These are phyloP conservation scores for Exophiala alcalophila DNA, from an alignment of 2,329 filamentous ascomycete species.

Conservation along the genomic window DNA sequence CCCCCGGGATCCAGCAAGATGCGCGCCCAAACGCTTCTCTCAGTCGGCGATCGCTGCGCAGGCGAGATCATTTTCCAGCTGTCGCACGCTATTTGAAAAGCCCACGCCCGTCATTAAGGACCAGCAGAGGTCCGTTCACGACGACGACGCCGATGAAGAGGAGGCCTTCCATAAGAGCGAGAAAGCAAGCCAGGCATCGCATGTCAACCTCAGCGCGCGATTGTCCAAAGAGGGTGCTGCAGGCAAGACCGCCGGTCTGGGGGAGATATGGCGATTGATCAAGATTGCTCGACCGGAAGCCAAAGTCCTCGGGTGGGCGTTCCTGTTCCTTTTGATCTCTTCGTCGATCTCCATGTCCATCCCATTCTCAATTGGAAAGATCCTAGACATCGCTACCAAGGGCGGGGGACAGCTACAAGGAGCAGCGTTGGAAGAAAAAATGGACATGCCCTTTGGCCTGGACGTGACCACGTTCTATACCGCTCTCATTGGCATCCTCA, in stretches of 20 bases:
- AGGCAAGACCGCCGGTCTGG: constrained; percentile 58
- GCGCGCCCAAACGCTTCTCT: background rate
- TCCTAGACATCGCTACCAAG: constrained; percentile 86
- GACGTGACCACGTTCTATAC: constrained; percentile 85
- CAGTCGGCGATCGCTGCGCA: constrained; percentile 14
- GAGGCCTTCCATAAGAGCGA: constrained; percentile 67
- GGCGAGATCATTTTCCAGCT: constrained; percentile 20
- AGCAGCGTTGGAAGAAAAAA: constrained; percentile 49
- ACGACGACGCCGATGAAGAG: constrained; percentile 52
- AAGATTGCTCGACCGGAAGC: constrained; percentile 85
- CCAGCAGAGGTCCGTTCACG: constrained; percentile 38
- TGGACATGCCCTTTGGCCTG: constrained; percentile 72
- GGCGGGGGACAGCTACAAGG: constrained; percentile 46
- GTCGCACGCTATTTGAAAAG: constrained; percentile 18
- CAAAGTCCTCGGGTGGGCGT: constrained; percentile 72
- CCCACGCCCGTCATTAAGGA: constrained; percentile 27
- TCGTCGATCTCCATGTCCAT: constrained; percentile 94
- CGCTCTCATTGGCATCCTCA: constrained; percentile 71
- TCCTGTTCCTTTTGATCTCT: constrained; percentile 80
- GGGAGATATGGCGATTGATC: constrained; percentile 81
- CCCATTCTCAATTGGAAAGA: constrained; percentile 93
- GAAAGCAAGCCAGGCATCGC: constrained; percentile 78
- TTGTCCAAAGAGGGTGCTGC: constrained; percentile 73
- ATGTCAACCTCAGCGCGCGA: constrained; percentile 84
- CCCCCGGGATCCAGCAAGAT: too few relatives aligned